Conservation (phyloP, 2,329 filamentous ascomycete genomes). For the Colletotrichum theobromicola region DNA sequence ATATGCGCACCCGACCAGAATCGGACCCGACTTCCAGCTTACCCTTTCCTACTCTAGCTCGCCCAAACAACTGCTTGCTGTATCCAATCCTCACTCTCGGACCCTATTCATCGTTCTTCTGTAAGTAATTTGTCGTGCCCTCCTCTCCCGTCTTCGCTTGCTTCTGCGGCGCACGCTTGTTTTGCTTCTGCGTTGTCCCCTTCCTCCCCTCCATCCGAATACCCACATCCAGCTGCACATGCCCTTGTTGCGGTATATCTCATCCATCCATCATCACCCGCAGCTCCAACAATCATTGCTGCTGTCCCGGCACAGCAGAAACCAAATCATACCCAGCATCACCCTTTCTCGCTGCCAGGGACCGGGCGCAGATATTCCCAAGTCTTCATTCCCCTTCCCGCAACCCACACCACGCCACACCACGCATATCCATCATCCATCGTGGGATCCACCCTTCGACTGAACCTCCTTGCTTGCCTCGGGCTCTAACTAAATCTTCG, state of each 20-base stretch:
- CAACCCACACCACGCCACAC: neutral
- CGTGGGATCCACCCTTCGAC: conserved; percentile 18
- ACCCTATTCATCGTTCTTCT: neutral
- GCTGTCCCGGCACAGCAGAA: neutral
- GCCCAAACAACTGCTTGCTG: neutral
- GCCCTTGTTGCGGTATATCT: conserved; percentile 17
- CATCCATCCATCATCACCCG: neutral
- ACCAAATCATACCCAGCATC: neutral
- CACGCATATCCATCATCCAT: neutral
- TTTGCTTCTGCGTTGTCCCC: neutral
- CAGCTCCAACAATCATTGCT: neutral
- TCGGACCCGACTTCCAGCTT: conserved; percentile 14
- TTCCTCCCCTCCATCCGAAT: conserved; percentile 3
- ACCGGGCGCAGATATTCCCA: conserved; percentile 4
- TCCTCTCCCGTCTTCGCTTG: neutral
- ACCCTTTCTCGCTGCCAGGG: neutral
- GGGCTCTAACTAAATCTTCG: conserved; percentile 13
- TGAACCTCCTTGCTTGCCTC: conserved; percentile 7
- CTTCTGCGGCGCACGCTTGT: neutral
- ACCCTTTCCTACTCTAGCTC: conserved; percentile 15
- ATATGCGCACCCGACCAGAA: conserved; percentile 16
- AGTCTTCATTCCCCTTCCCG: neutral
- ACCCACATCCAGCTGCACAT: conserved; percentile 17
- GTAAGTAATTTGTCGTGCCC: conserved; percentile 15
- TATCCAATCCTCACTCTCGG: neutral